A percentile compares a stretch with the other conserved stretches of the same genome.
phyloP scores from a whole-genome alignment of 192 early-diverging fungal species.

The Jimgerdemannia lactiflua region DNA sequence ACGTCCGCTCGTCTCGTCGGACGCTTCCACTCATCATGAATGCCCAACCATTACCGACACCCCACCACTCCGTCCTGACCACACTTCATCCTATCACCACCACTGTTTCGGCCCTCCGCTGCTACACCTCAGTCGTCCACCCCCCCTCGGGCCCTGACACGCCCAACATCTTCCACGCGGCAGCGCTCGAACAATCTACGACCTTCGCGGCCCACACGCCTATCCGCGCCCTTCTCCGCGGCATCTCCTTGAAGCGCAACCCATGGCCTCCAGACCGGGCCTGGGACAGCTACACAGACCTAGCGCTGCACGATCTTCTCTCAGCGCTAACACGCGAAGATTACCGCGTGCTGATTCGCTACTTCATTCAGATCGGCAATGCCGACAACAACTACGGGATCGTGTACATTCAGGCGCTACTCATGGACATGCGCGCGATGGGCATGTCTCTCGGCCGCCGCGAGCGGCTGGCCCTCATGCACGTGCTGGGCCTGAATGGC shows the following conservation, averaged over 20 bases:
- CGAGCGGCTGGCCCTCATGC: constrained; percentile 28
- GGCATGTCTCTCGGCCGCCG: constrained; percentile 18
- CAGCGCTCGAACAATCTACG: constrained; percentile 27
- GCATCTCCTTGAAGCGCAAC: constrained; percentile 12
- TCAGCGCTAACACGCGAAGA: constrained; percentile 23
- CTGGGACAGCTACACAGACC: constrained; percentile 34
- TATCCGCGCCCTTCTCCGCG: constrained; percentile 4
- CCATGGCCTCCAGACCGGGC: constrained; percentile 13
- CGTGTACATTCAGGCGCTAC: constrained; percentile 19
- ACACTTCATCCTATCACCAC: too few relatives aligned
- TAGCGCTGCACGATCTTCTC: constrained; percentile 15
- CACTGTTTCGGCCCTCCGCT: too few relatives aligned
- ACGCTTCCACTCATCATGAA: too few relatives aligned
- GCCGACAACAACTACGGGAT: constrained; percentile 4
- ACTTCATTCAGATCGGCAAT: constrained; percentile 11
- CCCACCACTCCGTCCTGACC: too few relatives aligned
- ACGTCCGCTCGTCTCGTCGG: too few relatives aligned
- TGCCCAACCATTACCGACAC: too few relatives aligned
- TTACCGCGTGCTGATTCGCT: constrained; percentile 17
- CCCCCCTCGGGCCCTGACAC: too few relatives aligned
- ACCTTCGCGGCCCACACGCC: constrained; percentile 19
- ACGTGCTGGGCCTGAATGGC: constrained; percentile 23
- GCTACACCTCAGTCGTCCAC: too few relatives aligned
- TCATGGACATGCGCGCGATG: constrained; percentile 30
- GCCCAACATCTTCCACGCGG: constrained; percentile 10